These are phyloP conservation scores for Alternaria incomplexa DNA, from an alignment of 2,329 filamentous ascomycete genomes.

Conservation along the genomic window DNA sequence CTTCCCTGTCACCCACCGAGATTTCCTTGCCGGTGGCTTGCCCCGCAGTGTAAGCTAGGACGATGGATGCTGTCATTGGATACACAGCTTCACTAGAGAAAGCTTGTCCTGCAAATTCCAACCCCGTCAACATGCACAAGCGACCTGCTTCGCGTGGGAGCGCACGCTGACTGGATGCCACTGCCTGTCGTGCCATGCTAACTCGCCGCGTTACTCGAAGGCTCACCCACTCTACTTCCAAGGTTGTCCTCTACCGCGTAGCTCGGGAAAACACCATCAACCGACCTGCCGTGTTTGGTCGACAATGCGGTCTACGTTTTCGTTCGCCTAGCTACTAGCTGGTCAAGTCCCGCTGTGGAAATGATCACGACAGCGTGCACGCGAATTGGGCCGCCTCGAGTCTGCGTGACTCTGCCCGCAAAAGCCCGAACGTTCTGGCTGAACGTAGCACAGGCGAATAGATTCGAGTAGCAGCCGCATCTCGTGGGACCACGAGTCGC, in stretches of 20 bases:
- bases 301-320: constrained; percentile 30
- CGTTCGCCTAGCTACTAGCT: constrained; percentile 30
- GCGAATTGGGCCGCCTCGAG: constrained; percentile 31
- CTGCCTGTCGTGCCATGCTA: constrained; percentile 39
- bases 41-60: constrained; percentile 26
- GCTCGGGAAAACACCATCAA: constrained; percentile 33
- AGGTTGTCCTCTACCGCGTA: constrained; percentile 17
- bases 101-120: constrained; percentile 47
- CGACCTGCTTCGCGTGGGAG: constrained; percentile 37
- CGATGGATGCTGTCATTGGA: constrained; percentile 37
- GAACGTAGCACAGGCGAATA: constrained; percentile 30
- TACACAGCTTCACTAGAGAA: constrained; percentile 29
- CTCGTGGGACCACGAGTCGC: constrained; percentile 30
- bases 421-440: constrained; percentile 24
- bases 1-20: constrained; percentile 32
- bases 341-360: constrained; percentile 37
- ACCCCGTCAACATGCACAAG: constrained; percentile 32
- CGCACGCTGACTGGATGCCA: constrained; percentile 41
- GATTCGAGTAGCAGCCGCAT: constrained; percentile 24
- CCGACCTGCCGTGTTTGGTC: constrained; percentile 43
- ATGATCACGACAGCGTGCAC: constrained; percentile 37
- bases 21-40: constrained; percentile 27
- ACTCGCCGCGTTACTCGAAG: constrained; percentile 37
- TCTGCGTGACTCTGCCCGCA: constrained; percentile 22
- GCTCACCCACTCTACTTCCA: constrained; percentile 11